Evolutionary conservation across 768 basidiomycete genomes (phyloP).

Genomic region (Bullera alba): DNA sequence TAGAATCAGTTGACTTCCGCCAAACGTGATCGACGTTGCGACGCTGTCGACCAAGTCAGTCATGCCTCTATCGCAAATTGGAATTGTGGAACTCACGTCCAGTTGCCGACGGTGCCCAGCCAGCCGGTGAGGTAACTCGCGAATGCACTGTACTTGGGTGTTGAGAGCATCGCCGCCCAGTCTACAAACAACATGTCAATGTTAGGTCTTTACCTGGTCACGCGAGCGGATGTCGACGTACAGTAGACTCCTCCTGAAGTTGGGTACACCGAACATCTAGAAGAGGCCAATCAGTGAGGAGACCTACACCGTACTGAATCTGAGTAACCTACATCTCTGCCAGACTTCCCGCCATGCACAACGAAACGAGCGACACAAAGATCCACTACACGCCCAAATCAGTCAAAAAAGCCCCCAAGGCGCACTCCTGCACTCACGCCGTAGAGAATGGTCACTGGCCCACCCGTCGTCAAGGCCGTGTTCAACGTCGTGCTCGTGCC

Average conservation of each 20-base stretch:
- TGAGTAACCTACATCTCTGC: conserved; percentile 30
- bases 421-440: conserved; percentile 20
- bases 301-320: neutral
- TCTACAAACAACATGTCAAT: too few relatives aligned
- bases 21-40: conserved; percentile 62
- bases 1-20: conserved; percentile 57
- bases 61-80: neutral
- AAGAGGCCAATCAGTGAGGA: neutral
- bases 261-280: conserved; percentile 38
- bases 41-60: conserved; percentile 33
- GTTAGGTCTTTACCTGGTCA: neutral
- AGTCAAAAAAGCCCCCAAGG: neutral
- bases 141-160: conserved; percentile 53
- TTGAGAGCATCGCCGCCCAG: conserved; percentile 60
- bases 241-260: conserved; percentile 42
- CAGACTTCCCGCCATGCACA: conserved; percentile 29
- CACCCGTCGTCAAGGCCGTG: conserved; percentile 37
- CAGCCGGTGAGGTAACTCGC: conserved; percentile 64
- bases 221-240: conserved; percentile 7
- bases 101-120: conserved; percentile 63
- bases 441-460: conserved; percentile 38
- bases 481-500: conserved; percentile 34
- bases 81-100: conserved; percentile 49
- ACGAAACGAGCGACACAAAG: conserved; percentile 30
- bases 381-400: conserved; percentile 19